Conservation (phyloP, 1,284 basidiomycete species). For the Malassezia yamatoensis region DNA sequence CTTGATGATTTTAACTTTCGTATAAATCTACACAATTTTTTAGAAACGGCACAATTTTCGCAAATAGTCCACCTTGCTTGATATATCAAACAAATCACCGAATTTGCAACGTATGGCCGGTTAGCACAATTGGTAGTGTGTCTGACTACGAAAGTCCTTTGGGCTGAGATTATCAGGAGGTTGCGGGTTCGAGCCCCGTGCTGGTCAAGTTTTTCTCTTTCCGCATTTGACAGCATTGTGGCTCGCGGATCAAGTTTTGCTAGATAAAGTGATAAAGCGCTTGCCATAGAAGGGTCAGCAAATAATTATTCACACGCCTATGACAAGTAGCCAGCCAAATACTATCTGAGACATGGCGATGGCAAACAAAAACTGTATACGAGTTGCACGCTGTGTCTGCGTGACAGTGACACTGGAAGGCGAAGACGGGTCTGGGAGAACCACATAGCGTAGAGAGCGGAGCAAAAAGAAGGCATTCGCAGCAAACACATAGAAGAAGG, state of each 20-base stretch:
- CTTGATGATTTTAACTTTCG: too few species aligned
- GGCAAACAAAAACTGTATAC: conserved; percentile 73
- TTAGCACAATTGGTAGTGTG: conserved; percentile 25
- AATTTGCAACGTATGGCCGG: conserved; percentile 7
- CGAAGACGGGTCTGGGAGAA: conserved; percentile 61
- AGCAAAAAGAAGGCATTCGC: conserved; percentile 90
- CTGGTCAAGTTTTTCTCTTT: conserved; percentile 16
- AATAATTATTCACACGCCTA: conserved; percentile 24
- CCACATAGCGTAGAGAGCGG: conserved; percentile 78
- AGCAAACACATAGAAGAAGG: conserved; percentile 73
- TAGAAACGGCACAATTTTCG: too few species aligned
- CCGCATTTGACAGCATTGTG: background rate
- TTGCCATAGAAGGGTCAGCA: background rate
- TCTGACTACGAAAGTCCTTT: conserved; percentile 18
- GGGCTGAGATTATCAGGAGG: conserved; percentile 15
- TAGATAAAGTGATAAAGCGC: too few species aligned
- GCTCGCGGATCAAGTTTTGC: too few species aligned
- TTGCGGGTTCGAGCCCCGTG: conserved; percentile 24
- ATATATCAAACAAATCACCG: too few species aligned
- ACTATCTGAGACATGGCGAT: conserved; percentile 62
- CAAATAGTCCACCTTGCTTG: too few species aligned
- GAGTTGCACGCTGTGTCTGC: conserved; percentile 65
- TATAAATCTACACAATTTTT: too few species aligned
- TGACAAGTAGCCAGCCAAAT: conserved; percentile 38
- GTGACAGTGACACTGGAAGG: conserved; percentile 58